A percentile compares a stretch with the other conserved stretches of the same genome.
phyloP scores from a whole-genome alignment of 805 yeast species.

The Yarrowia keelungensis region DNA sequence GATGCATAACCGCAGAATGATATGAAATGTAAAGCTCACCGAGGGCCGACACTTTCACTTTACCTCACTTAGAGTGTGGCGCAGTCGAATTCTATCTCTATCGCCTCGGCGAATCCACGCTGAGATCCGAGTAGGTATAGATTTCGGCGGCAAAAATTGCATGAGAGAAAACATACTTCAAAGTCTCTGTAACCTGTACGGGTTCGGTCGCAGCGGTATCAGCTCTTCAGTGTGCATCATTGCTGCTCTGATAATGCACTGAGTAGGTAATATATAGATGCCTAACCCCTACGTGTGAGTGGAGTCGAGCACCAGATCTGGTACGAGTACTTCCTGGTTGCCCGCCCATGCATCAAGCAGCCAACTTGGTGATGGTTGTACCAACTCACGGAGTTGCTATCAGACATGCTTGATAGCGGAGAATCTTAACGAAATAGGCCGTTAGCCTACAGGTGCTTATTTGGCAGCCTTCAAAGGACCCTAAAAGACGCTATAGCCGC shows the following conservation, averaged over 20 bases:
- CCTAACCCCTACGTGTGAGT: too few relatives aligned
- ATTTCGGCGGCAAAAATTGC: conserved; percentile 21
- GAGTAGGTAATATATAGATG: too few relatives aligned
- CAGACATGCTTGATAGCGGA: background rate
- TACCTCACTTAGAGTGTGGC: conserved; percentile 4
- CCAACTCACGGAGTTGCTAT: background rate
- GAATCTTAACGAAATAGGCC: conserved; percentile 1
- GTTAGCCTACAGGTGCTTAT: background rate
- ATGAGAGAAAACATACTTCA: background rate
- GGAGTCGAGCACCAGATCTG: too few relatives aligned
- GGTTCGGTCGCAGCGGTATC: too few relatives aligned
- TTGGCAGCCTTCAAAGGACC: too few relatives aligned
- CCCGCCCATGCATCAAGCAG: too few relatives aligned
- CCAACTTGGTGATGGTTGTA: too few relatives aligned
- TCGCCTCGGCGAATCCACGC: background rate
- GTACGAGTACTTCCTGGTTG: too few relatives aligned
- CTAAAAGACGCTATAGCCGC: background rate
- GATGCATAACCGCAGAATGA: background rate
- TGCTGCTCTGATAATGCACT: too few relatives aligned
- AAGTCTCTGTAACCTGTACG: too few relatives aligned
- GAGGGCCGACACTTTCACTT: background rate
- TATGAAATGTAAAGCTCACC: conserved; percentile 5
- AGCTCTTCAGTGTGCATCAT: too few relatives aligned
- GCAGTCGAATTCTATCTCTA: conserved; percentile 9
- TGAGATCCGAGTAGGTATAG: background rate